phyloP scores from a whole-genome alignment of 805 yeast genomes.

The Ascoidea asiatica region DNA sequence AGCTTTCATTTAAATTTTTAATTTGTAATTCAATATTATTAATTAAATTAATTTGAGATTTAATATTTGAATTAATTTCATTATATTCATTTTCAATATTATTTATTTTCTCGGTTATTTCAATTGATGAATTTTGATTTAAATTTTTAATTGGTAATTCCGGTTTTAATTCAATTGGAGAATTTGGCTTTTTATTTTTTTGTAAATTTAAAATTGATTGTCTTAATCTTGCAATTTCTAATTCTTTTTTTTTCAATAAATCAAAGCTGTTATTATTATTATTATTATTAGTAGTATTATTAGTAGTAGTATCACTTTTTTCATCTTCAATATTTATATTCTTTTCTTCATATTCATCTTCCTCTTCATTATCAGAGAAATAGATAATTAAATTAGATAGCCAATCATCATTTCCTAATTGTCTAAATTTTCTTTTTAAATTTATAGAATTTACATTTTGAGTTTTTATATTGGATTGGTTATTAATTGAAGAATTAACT shows the following conservation, averaged over 20 bases:
- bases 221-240: background rate
- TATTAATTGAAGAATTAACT: background rate
- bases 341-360: background rate
- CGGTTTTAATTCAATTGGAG: background rate
- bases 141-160: background rate
- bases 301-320: background rate
- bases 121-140: background rate
- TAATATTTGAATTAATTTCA: background rate
- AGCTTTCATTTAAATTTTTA: background rate
- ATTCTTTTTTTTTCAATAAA: background rate
- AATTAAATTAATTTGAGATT: too few relatives aligned
- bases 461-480: background rate
- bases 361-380: conserved; percentile 1
- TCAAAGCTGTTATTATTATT: background rate
- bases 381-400: conserved; percentile 3
- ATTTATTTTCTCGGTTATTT: background rate
- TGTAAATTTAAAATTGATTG: background rate
- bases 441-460: background rate
- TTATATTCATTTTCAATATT: too few relatives aligned
- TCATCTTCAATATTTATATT: background rate
- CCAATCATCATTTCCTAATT: conserved; percentile 4
- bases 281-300: background rate
- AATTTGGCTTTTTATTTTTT: background rate
- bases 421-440: too few relatives aligned
- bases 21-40: too few relatives aligned